Conservation (phyloP, 2,329 filamentous ascomycete species). For the Phaeosphaeriaceae sp. region DNA sequence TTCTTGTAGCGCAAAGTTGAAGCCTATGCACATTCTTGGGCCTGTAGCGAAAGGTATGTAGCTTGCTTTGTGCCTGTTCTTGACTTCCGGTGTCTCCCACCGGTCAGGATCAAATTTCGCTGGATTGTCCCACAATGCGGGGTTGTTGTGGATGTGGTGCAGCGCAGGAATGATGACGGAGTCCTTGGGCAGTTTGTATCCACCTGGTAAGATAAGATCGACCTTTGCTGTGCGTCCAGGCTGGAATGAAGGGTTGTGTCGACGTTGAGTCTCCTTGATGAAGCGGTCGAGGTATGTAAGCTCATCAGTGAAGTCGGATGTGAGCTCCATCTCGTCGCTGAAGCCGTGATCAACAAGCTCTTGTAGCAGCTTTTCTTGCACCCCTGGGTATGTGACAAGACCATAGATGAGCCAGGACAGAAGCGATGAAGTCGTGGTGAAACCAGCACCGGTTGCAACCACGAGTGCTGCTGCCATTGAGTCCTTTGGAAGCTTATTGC, state of each 20-base stretch:
- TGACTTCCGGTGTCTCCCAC: constrained; percentile 61
- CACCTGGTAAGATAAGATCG: constrained; percentile 67
- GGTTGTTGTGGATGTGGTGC: constrained; percentile 59
- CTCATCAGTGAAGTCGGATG: constrained; percentile 21
- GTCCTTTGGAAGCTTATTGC: constrained; percentile 25
- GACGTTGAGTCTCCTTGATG: constrained; percentile 32
- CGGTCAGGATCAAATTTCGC: constrained; percentile 66
- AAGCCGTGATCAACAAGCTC: constrained; percentile 28
- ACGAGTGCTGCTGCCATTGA: constrained; percentile 18
- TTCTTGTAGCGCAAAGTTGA: constrained; percentile 21
- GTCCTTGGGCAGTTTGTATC: constrained; percentile 63
- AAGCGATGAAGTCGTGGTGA: constrained; percentile 29
- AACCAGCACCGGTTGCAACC: constrained; percentile 18
- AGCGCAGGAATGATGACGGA: constrained; percentile 62
- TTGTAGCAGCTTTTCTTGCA: constrained; percentile 27
- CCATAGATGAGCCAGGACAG: constrained; percentile 30
- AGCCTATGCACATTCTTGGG: constrained; percentile 17
- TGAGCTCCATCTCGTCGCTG: constrained; percentile 24
- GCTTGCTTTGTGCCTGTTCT: constrained; percentile 31
- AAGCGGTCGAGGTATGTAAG: constrained; percentile 28
- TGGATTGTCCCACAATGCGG: constrained; percentile 66
- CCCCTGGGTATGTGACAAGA: constrained; percentile 18
- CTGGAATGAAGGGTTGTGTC: constrained; percentile 31
- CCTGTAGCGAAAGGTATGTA: constrained; percentile 22
- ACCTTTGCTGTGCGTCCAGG: constrained; percentile 64